A percentile compares a stretch with the other conserved stretches of the same genome.
Evolutionary conservation across 306 rosid species (phyloP).

Genomic region (Parietaria judaica): DNA sequence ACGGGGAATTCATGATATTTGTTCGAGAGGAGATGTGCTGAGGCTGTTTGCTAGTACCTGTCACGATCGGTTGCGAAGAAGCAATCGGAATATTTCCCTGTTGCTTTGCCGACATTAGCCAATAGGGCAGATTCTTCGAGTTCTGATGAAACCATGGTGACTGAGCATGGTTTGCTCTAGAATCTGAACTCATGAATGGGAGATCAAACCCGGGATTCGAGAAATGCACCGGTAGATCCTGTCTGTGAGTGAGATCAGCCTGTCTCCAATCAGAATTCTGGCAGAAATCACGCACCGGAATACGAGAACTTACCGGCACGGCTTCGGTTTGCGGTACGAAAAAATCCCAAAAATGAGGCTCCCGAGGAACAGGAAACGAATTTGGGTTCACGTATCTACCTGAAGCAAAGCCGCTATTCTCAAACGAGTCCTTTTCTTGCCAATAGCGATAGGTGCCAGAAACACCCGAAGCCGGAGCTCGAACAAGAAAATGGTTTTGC

Average conservation of each 20-base stretch:
- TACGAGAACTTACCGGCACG: constrained; percentile 35
- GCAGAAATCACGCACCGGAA: constrained; percentile 23
- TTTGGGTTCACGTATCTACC: constrained; percentile 31
- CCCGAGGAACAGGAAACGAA: constrained; percentile 34
- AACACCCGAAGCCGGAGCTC: constrained; percentile 28
- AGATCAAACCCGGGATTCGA: constrained; percentile 44
- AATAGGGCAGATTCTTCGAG: constrained; percentile 42
- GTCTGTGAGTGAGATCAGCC: constrained; percentile 38
- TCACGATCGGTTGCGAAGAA: constrained; percentile 37
- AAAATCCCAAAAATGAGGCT: constrained; percentile 32
- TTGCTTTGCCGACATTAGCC: constrained; percentile 47
- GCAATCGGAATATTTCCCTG: constrained; percentile 33
- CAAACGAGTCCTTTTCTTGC: constrained; percentile 29
- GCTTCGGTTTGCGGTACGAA: constrained; percentile 48
- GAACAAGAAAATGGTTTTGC: constrained; percentile 25
- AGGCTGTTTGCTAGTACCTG: constrained; percentile 26
- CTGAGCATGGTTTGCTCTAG: constrained; percentile 33
- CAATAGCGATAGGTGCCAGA: constrained; percentile 31
- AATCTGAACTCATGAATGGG: constrained; percentile 58
- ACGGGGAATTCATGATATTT: constrained; percentile 28
- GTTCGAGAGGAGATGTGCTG: constrained; percentile 42
- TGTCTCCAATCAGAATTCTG: constrained; percentile 30
- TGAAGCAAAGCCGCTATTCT: constrained; percentile 31
- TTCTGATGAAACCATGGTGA: constrained; percentile 40
- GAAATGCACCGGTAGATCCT: constrained; percentile 28